Conservation (phyloP, 371 early-diverging fungal species). For the Saksenaea oblongispora region DNA sequence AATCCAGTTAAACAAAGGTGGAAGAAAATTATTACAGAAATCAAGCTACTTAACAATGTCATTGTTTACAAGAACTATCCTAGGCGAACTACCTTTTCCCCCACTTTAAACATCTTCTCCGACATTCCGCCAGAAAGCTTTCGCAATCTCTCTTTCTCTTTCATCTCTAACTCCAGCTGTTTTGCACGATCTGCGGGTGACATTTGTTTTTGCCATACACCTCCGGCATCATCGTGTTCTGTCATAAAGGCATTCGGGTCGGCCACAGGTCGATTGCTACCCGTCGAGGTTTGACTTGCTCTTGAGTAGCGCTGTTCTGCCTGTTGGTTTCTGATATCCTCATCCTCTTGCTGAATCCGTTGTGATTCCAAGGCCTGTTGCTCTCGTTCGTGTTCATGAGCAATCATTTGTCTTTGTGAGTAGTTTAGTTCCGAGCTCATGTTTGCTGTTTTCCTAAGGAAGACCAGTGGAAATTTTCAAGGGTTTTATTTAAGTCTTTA, state of each 20-base stretch:
- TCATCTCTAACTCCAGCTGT: slow-evolving; percentile 29
- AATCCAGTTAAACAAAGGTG: neutral
- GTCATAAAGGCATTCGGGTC: slow-evolving; percentile 32
- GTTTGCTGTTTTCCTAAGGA: neutral
- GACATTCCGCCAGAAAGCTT: slow-evolving; percentile 4
- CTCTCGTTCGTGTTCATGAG: neutral
- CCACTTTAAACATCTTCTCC: slow-evolving; percentile 20
- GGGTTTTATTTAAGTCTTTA: neutral
- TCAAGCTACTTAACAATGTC: neutral
- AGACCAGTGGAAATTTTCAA: neutral
- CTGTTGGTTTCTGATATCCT: neutral
- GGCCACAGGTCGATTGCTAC: slow-evolving; percentile 17
- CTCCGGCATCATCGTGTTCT: neutral
- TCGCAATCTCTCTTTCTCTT: slow-evolving; percentile 11
- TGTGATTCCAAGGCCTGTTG: neutral
- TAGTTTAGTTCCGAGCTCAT: neutral
- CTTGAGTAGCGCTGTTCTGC: neutral
- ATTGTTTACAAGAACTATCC: neutral
- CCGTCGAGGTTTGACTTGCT: neutral
- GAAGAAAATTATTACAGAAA: neutral
- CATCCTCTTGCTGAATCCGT: neutral
- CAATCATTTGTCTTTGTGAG: neutral
- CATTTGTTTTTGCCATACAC: slow-evolving; percentile 25
- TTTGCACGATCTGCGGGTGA: slow-evolving; percentile 32
- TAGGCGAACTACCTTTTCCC: slow-evolving; percentile 12